These are phyloP conservation scores for Macrophomina pseudophaseolina DNA, from an alignment of 2,329 filamentous ascomycete genomes.

Conservation along the genomic window DNA sequence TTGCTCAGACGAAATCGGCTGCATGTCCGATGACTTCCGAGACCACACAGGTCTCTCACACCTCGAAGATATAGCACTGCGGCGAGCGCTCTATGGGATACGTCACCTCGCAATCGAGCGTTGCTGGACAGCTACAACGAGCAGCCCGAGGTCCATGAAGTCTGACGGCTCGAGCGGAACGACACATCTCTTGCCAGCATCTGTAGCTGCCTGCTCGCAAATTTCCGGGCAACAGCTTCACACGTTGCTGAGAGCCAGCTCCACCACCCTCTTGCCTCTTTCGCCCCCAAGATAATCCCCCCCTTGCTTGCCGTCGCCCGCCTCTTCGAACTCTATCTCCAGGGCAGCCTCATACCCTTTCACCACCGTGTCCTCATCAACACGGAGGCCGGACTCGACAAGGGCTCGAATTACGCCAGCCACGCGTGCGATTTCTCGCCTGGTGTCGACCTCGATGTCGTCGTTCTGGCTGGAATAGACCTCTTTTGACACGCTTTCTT, in stretches of 20 bases:
- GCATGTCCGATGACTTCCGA: not conserved
- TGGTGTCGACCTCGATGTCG: constrained; percentile 73
- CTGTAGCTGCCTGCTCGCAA: not conserved
- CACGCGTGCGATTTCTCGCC: constrained; percentile 86
- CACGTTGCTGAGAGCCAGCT: constrained; percentile 32
- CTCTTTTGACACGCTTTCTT: constrained; percentile 81
- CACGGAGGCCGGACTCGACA: constrained; percentile 78
- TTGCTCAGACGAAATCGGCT: not conserved
- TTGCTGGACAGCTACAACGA: too few species aligned
- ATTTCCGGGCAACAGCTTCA: not conserved
- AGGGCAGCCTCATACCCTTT: constrained; percentile 81
- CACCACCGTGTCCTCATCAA: constrained; percentile 89
- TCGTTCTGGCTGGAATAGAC: constrained; percentile 98
- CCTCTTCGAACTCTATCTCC: constrained; percentile 70
- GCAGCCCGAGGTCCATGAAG: not conserved
- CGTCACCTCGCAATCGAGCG: not conserved
- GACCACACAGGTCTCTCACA: too few species aligned
- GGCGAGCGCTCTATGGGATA: not conserved
- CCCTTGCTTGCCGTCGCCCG: constrained; percentile 54
- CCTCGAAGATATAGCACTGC: not conserved
- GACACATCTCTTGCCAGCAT: constrained; percentile 10
- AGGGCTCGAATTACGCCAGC: constrained; percentile 81
- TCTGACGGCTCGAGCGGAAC: not conserved
- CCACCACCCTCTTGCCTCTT: constrained; percentile 42
- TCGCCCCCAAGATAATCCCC: constrained; percentile 44